Conservation (phyloP, 495 filamentous ascomycete species). For the Friedmanniomyces simplex region DNA sequence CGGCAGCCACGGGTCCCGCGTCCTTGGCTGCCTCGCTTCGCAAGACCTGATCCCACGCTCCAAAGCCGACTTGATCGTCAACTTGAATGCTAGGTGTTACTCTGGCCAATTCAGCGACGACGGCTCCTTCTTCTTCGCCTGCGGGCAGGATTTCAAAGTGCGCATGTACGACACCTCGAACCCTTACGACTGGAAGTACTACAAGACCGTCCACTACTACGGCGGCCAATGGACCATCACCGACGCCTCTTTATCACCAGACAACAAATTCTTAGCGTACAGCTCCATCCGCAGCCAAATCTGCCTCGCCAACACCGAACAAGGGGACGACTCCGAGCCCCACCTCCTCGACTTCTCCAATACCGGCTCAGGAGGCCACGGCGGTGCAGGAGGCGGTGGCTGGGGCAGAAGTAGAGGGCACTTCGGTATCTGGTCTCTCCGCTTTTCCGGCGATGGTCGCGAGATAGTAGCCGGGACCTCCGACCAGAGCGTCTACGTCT, state of each 20-base stretch:
- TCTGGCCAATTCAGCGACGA: constrained; percentile 95
- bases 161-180: constrained; percentile 98
- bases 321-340: constrained; percentile 66
- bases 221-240: constrained; percentile 92
- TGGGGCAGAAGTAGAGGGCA: constrained; percentile 16
- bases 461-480: constrained; percentile 85
- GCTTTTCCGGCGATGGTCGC: constrained; percentile 86
- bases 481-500: constrained; percentile 72
- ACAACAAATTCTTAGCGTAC: constrained; percentile 85
- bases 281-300: constrained; percentile 74
- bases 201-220: constrained; percentile 81
- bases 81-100: constrained; percentile 76
- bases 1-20: constrained; percentile 36
- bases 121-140: constrained; percentile 96
- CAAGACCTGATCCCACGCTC: constrained; percentile 51
- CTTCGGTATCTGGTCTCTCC: constrained; percentile 66
- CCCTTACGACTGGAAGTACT: constrained; percentile 89
- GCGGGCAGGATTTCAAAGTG: constrained; percentile 82
- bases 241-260: constrained; percentile 82
- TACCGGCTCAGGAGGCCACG: constrained; percentile 32
- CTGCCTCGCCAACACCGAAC: constrained; percentile 78
- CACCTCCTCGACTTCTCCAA: constrained; percentile 63
- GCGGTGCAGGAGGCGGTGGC: constrained; percentile 1
- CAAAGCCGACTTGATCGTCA: constrained; percentile 74
- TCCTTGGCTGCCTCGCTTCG: constrained; percentile 27